Evolutionary conservation across 2,329 filamentous ascomycete genomes (phyloP).

Genomic region (Aspergillus latus): DNA sequence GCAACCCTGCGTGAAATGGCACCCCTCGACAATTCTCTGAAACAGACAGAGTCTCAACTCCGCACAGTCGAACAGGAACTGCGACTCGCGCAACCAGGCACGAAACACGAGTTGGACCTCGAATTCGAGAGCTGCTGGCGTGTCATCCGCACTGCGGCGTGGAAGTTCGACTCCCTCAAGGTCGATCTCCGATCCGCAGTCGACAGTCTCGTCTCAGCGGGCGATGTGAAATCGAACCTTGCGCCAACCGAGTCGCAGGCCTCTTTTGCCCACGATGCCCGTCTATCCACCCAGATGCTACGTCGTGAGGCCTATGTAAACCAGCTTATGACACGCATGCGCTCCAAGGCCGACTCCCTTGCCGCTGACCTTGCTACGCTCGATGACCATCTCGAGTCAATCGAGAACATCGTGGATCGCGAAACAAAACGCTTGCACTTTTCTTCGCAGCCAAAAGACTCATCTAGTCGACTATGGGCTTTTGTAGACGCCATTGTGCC

Average conservation of each 20-base stretch:
- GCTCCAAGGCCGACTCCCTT: constrained; percentile 34
- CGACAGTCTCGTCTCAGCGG: constrained; percentile 33
- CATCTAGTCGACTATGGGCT: constrained; percentile 1
- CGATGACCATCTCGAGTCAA: constrained; percentile 38
- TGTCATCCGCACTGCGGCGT: constrained; percentile 32
- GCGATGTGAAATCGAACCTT: constrained; percentile 6
- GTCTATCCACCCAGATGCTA: constrained; percentile 31
- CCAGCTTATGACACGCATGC: constrained; percentile 33
- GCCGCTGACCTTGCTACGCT: constrained; percentile 30
- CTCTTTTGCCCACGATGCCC: constrained; percentile 26
- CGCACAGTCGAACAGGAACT: constrained; percentile 29
- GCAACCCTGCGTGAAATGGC: constrained; percentile 29
- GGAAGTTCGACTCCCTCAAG: constrained; percentile 37
- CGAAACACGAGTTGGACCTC: constrained; percentile 37
- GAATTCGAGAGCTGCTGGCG: constrained; percentile 38
- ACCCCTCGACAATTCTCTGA: constrained; percentile 28
- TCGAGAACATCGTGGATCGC: constrained; percentile 31
- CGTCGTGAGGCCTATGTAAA: constrained; percentile 36
- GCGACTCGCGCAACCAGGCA: constrained; percentile 29
- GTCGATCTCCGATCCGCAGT: constrained; percentile 38
- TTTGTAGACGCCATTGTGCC: constrained; percentile 13
- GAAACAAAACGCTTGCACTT: constrained; percentile 16
- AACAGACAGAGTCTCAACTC: constrained; percentile 34
- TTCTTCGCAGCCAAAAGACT: not conserved
- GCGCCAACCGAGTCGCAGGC: not conserved